Evolutionary conservation across 495 filamentous ascomycete genomes (phyloP), one percentile per base, ranked within the genome.

Genomic region (Penicillium egyptiacum): DNA sequence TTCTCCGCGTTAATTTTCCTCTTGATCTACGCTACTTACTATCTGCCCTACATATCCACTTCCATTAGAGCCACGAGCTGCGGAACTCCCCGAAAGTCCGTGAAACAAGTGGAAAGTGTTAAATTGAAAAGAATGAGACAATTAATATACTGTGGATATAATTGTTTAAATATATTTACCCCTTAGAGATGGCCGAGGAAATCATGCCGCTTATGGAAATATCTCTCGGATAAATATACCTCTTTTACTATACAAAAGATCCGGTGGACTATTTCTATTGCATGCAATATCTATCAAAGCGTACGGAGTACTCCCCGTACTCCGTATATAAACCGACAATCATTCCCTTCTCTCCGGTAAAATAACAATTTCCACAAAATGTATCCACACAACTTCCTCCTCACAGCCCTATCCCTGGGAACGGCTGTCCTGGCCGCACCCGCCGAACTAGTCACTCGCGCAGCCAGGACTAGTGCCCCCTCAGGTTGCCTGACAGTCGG

Each of bases 401-500:
- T 64, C 19, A 45, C 55, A 50, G 52, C 48, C 33, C 51, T 63
- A 25, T 42, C n/a, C 16, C 55, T 66, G 30, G 57, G 42, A 16
- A 26, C 54, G 1, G 44, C 25, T 11, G 57, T 49, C 12, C 22
- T 60, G 11, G 55, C 51, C 5, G 55, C 57, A 10, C 64, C 64
- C 16, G n/a, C 55, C 6, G 50, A 57, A 8, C 20, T 63, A 2
- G 35, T 19, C 9, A 58, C 57, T 39, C 55, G 57, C 17, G 28
- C 58, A 11, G 44, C 52, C 14, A 61, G 68, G 39, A 70, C 56
- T 1, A 64, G 58, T 45, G 61, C 70, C 9, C 70, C 70, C 0
- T 53, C 62, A 0, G 70, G 70, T 16, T 73, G 70, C 49, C 48
- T 71, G 9, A 64, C 60, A 1, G 70, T 73, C 4, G 70, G 69